Percentiles rank a stretch among this genome's conserved stretches.
phyloP scores from a whole-genome alignment of 2,329 filamentous ascomycete genomes.

The Ophiostoma fasciatum region DNA sequence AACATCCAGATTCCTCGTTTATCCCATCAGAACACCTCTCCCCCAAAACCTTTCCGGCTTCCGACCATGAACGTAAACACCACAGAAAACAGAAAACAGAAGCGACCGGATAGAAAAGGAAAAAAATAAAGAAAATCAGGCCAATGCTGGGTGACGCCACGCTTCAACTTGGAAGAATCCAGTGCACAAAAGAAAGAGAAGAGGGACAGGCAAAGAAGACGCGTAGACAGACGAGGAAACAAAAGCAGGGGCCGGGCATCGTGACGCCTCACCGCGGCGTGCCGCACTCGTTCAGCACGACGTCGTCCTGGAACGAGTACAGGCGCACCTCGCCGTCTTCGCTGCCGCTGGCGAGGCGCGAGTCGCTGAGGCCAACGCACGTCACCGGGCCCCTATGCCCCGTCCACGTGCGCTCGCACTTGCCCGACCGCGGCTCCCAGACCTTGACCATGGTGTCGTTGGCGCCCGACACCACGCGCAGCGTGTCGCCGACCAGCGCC shows the following conservation, averaged over 20 bases:
- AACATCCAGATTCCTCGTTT: too few species aligned
- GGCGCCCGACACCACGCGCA: slow-evolving; percentile 69
- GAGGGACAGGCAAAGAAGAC: neutral
- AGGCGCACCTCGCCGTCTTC: slow-evolving; percentile 87
- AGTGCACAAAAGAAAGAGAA: neutral
- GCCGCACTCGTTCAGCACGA: slow-evolving; percentile 29
- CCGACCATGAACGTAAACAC: too few species aligned
- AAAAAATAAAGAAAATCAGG: neutral
- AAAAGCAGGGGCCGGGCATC: neutral
- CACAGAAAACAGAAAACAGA: neutral
- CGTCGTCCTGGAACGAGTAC: slow-evolving; percentile 52
- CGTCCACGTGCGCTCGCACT: slow-evolving; percentile 83
- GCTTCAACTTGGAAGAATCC: neutral
- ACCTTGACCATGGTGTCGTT: slow-evolving; percentile 91
- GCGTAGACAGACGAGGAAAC: neutral
- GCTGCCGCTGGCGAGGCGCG: slow-evolving; percentile 76
- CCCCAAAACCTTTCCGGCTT: too few species aligned
- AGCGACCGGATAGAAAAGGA: too few species aligned
- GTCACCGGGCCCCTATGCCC: slow-evolving; percentile 86
- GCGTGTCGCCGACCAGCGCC: slow-evolving; percentile 40
- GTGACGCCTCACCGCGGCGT: slow-evolving; percentile 28
- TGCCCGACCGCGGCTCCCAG: slow-evolving; percentile 85
- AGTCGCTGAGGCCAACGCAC: slow-evolving; percentile 82
- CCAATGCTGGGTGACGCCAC: neutral
- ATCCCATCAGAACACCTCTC: too few species aligned